These are phyloP conservation scores for Solanum raphanifolium DNA, from an alignment of 257 asterid species.

Conservation along the genomic window DNA sequence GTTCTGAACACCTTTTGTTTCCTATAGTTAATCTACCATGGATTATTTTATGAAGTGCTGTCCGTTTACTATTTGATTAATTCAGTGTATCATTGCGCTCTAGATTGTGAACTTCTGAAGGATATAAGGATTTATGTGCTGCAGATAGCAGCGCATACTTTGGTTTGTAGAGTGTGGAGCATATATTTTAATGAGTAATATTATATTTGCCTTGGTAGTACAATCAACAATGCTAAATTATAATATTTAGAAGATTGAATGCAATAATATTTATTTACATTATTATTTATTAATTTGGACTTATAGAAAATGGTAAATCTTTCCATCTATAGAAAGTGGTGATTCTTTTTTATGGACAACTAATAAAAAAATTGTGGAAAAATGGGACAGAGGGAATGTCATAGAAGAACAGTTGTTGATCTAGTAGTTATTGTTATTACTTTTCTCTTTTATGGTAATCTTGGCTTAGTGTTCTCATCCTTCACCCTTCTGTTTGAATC, in stretches of 20 bases:
- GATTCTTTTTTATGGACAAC: not conserved
- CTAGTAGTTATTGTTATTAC: not conserved
- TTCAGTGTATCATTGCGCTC: not conserved
- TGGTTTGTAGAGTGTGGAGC: not conserved
- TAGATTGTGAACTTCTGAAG: not conserved
- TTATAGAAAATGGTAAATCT: not conserved
- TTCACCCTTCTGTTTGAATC: not conserved
- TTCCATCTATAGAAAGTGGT: not conserved
- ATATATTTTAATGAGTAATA: not conserved
- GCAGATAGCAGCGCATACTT: not conserved
- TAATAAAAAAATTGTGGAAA: not conserved
- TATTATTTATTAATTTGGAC: not conserved
- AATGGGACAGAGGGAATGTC: not conserved
- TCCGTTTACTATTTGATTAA: not conserved
- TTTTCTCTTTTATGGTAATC: not conserved
- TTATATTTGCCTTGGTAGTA: not conserved
- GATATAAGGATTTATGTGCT: not conserved
- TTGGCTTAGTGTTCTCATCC: not conserved
- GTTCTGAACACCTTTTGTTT: not conserved
- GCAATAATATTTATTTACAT: not conserved
- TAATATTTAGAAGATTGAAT: not conserved
- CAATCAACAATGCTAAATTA: not conserved
- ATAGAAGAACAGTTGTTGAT: not conserved
- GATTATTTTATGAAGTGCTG: not conserved
- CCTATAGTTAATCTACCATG: not conserved